Conservation (phyloP, 1,284 basidiomycete species). For the Quambalaria eucalypti region DNA sequence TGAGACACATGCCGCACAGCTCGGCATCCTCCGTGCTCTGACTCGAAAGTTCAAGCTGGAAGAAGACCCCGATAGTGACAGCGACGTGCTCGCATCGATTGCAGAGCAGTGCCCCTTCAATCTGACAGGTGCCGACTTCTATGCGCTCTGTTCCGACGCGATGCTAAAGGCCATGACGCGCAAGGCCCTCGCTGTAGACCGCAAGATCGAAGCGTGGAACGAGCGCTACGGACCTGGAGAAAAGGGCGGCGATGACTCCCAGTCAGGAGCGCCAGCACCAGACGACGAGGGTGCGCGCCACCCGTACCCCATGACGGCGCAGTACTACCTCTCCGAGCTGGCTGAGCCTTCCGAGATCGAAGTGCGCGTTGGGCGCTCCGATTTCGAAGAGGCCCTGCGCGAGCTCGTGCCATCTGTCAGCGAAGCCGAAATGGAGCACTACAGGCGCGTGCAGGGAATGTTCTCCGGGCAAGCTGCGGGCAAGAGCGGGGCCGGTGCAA, state of each 20-base stretch:
- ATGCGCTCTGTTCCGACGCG: slow-evolving; percentile 92
- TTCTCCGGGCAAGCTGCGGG: slow-evolving; percentile 51
- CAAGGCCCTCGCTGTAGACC: slow-evolving; percentile 67
- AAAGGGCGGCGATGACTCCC: not conserved
- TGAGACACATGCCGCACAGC: slow-evolving; percentile 74
- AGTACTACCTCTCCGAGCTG: slow-evolving; percentile 84
- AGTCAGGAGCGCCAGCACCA: slow-evolving; percentile 29
- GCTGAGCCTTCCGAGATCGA: slow-evolving; percentile 65
- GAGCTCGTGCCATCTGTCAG: slow-evolving; percentile 81
- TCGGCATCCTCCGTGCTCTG: slow-evolving; percentile 77
- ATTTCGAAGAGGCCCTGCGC: slow-evolving; percentile 68
- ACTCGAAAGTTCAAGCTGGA: slow-evolving; percentile 79
- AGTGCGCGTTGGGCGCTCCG: slow-evolving; percentile 62
- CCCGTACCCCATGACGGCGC: slow-evolving; percentile 70
- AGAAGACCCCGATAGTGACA: slow-evolving; percentile 50
- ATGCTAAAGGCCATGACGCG: slow-evolving; percentile 90
- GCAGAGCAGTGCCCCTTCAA: slow-evolving; percentile 79
- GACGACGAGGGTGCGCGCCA: slow-evolving; percentile 55
- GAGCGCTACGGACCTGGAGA: not conserved
- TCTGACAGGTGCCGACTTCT: slow-evolving; percentile 74
- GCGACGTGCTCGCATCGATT: slow-evolving; percentile 59
- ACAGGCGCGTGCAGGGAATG: slow-evolving; percentile 62
- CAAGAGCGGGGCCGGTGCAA: not conserved
- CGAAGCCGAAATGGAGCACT: slow-evolving; percentile 79
- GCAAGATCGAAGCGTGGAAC: slow-evolving; percentile 17